phyloP scores from a whole-genome alignment of 192 early-diverging fungal genomes.

The Coemansia furcata region DNA sequence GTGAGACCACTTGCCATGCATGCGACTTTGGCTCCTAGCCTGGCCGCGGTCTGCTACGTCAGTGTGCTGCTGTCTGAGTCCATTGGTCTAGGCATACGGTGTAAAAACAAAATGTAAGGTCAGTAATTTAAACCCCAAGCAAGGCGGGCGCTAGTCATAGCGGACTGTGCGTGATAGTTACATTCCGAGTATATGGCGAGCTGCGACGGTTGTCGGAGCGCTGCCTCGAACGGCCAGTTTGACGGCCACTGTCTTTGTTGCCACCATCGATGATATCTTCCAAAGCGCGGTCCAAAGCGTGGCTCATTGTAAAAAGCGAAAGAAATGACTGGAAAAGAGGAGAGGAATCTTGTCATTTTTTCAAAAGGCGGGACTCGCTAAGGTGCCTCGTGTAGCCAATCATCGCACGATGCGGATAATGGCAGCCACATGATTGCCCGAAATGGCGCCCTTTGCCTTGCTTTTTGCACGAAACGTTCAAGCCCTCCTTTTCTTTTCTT shows the following conservation, averaged over 20 bases:
- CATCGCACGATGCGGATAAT: background rate
- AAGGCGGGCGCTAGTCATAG: background rate
- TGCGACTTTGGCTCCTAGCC: background rate
- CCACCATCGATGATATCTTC: constrained; percentile 40
- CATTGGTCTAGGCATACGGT: background rate
- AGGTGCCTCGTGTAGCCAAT: background rate
- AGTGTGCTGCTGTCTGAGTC: background rate
- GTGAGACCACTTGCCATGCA: constrained; percentile 23
- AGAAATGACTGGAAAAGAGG: background rate
- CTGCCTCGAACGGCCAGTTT: background rate
- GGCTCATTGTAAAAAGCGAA: constrained; percentile 9
- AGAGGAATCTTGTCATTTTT: background rate
- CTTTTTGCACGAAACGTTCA: background rate
- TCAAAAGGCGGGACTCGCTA: background rate
- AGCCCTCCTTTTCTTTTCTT: background rate
- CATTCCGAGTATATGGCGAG: constrained; percentile 31
- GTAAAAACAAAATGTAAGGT: background rate
- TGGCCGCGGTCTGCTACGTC: background rate
- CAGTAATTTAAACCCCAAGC: background rate
- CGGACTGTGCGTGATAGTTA: background rate
- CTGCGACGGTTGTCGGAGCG: constrained; percentile 6
- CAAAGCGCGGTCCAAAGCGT: constrained; percentile 37
- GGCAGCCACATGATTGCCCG: background rate
- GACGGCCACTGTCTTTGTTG: background rate
- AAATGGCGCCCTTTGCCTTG: too few relatives aligned